Evolutionary conservation across 495 filamentous ascomycete species (phyloP), one percentile per base, ranked within the genome.

Genomic region (Schizothecium vesticola): DNA sequence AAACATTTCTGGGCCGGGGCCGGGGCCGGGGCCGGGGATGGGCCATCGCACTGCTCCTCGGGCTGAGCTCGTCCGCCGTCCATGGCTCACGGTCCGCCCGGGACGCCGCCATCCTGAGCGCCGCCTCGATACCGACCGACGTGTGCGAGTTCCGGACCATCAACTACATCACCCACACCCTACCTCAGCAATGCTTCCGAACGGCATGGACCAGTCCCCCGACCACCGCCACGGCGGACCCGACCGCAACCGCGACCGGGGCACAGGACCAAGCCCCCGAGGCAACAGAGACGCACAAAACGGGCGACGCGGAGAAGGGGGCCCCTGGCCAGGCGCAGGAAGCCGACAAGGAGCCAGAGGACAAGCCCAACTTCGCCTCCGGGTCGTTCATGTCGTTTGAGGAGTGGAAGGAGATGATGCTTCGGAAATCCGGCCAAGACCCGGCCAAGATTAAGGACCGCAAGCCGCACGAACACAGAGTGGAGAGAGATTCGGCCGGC

Each of bases 391-490:
- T 99, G 63, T 97, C 95, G 0, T 99, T 99, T 72, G 95, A 97
- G 74, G 94, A 98, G 71, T 99, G 95, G 95, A 97, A 96, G 80
- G 92, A 91, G 73, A 91, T 94, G 82, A 97, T 96, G 77, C 82
- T 97, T 13, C 92, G 88, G 36, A 92, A 92, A 73, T 89, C 87
- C 4, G 95, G 92, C 3, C 94, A 96, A 73, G 93, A 93, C 23
- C 88, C 87, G 10, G 88, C 95, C 66, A 86, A 90, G 71, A 84
- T 93, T 28, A 90, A 87, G 29, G 75, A 83, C 4, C 83, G 84
- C 61, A 81, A 73, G 67, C 75, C 70, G 25, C 79, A 76, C 31
- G 80, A 81, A 36, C 77, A 75, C 57, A 69, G 73, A 24, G 75
- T 68, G 36, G 75, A 78, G n/a, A 71, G 69, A 2, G 78, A 75